Base-by-base conservation (phyloP, 129 eudicot species). In the Lactuca sativa region DNA sequence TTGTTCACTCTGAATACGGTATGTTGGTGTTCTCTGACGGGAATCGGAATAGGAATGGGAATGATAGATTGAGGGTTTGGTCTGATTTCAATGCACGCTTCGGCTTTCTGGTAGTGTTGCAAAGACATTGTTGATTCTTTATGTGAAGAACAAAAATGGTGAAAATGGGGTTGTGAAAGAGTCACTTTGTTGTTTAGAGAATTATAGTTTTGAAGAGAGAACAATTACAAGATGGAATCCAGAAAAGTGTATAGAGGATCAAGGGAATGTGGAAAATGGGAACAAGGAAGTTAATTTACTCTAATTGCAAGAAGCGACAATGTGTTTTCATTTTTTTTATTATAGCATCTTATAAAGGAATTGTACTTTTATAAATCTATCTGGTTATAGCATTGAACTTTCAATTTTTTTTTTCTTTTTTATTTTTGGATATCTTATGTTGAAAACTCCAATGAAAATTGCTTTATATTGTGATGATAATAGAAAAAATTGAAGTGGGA, bases 91-190 rank as follows among this genome's bases (percentile, higher is more conserved):
- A n/a, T 85, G 91, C 83, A 88, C 86, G 0, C 87, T 92, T 77
- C 70, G 96, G 4, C 90, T 91, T 68, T 88, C 88, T 64, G 87
- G 96, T 3, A 81, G 96, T 67, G 92, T 91, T 51, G 97, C 90
- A 12, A 88, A 91, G 73, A 88, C 96, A 18, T 76, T 91, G 67
- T 55, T 88, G 75, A 83, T 80, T 74, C 84, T 91, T 53, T 25
- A 82, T 66, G 70, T 91, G 5, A 34, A 72, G 11, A 57, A n/a
- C n/a, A n/a, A 13, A 32, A 25, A 67, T 1, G 82, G 81, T 17
- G 44, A 60, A 55, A 62, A 25, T 51, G 73, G 16, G 9, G 41
- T 15, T 31, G 17, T n/a, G n/a, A n/a, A n/a, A n/a, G n/a, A 4
- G 31, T 80, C 77, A 3, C 85, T 77, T 7, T 54, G 68, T 17